phyloP scores from a whole-genome alignment of 108 stramenopile genomes.

The Craspedostauros australis region DNA sequence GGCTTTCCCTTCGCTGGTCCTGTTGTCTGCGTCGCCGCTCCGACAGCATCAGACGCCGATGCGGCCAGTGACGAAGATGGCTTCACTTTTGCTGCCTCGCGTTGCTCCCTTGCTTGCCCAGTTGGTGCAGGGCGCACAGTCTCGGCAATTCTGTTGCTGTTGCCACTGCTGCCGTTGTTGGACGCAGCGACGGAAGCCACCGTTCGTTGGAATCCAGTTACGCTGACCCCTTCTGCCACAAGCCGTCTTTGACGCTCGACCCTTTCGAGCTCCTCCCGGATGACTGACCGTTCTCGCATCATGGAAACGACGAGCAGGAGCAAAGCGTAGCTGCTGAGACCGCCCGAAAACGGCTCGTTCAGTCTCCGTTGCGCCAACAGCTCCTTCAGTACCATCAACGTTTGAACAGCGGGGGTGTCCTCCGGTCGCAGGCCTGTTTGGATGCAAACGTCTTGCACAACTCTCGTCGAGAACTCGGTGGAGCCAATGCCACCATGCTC shows the following conservation, averaged over 20 bases:
- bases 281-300: slow-evolving; percentile 65
- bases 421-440: slow-evolving; percentile 63
- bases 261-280: slow-evolving; percentile 61
- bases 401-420: slow-evolving; percentile 67
- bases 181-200: not conserved
- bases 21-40: slow-evolving; percentile 12
- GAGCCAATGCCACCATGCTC: slow-evolving; percentile 93
- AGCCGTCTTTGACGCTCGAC: slow-evolving; percentile 60
- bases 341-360: slow-evolving; percentile 94
- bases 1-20: not conserved
- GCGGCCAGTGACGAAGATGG: no score
- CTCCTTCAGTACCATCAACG: slow-evolving; percentile 86
- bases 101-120: not conserved
- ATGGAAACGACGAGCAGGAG: slow-evolving; percentile 81
- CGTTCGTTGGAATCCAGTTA: not conserved
- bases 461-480: slow-evolving; percentile 62
- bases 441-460: slow-evolving; percentile 68
- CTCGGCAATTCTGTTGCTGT: no score
- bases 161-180: slow-evolving; percentile 1
- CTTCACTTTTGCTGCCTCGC: slow-evolving; percentile 6
- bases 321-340: slow-evolving; percentile 92
- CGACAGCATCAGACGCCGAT: not conserved
- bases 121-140: no score
- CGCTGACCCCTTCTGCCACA: slow-evolving; percentile 36
- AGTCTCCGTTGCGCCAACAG: slow-evolving; percentile 80